Evolutionary conservation across 2,329 filamentous ascomycete genomes (phyloP).

Genomic region (Didymella segeticola): DNA sequence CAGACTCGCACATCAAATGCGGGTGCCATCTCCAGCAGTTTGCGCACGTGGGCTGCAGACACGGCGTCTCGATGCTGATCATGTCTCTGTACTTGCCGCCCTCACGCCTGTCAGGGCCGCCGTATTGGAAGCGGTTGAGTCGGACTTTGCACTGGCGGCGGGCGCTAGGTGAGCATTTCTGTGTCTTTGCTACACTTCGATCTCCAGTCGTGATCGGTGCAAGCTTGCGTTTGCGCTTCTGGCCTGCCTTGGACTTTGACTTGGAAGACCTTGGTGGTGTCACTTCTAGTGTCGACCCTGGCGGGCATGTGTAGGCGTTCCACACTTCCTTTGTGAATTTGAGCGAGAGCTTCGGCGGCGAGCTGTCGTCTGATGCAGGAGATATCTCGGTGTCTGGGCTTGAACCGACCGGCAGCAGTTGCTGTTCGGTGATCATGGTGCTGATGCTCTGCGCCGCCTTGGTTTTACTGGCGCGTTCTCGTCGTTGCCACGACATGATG

Average conservation of each 20-base stretch:
- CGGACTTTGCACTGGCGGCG: slow-evolving; percentile 22
- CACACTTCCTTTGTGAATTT: slow-evolving; percentile 20
- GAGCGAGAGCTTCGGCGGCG: background rate
- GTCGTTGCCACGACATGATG: slow-evolving; percentile 2
- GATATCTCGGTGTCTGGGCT: background rate
- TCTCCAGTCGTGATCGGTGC: background rate
- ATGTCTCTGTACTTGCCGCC: slow-evolving; percentile 9
- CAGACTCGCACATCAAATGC: slow-evolving; percentile 5
- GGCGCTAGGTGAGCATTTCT: background rate
- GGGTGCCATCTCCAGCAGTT: slow-evolving; percentile 23
- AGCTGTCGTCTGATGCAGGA: background rate
- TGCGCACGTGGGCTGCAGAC: slow-evolving; percentile 20
- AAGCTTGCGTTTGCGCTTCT: background rate
- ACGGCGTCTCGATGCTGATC: slow-evolving; percentile 22
- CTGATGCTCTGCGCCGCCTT: background rate
- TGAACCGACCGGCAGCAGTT: background rate
- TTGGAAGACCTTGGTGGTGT: background rate
- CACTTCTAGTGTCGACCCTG: background rate
- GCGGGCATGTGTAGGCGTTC: slow-evolving; percentile 10
- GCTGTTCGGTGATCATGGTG: background rate
- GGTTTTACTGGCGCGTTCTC: slow-evolving; percentile 5
- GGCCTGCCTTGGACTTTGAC: background rate
- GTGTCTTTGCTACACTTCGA: background rate
- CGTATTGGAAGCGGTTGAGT: slow-evolving; percentile 25
- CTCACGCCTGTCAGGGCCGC: slow-evolving; percentile 14